A percentile compares a stretch with the other conserved stretches of the same genome.
Conservation (phyloP, 257 asterid genomes). For the Gentiana straminea region DNA sequence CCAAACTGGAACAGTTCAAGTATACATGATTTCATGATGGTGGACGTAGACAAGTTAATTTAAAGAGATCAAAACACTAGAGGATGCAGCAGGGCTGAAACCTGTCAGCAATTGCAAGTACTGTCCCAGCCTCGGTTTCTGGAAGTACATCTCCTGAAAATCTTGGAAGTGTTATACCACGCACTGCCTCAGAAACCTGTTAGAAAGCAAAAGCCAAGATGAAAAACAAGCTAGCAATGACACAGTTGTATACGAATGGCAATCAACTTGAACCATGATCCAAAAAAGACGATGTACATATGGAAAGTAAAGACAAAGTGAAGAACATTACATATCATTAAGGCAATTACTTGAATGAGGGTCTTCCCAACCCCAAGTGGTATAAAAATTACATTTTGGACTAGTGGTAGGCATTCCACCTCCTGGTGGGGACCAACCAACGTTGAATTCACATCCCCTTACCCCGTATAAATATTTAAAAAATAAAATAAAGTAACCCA, state of each 20-base stretch:
- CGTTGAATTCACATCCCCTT: too few relatives aligned
- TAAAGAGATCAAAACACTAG: not conserved
- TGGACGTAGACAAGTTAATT: not conserved
- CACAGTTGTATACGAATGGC: too few relatives aligned
- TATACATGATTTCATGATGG: too few relatives aligned
- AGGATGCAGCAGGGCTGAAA: constrained; percentile 12
- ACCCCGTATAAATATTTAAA: too few relatives aligned
- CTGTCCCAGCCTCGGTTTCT: constrained; percentile 71
- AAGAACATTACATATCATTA: not conserved
- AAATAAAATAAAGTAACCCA: too few relatives aligned
- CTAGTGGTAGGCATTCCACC: too few relatives aligned
- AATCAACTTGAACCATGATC: not conserved
- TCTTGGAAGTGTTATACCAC: constrained; percentile 86
- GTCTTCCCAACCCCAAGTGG: not conserved
- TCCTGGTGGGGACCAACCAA: too few relatives aligned
- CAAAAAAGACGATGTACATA: not conserved
- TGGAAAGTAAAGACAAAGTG: not conserved
- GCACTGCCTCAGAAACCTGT: constrained; percentile 83
- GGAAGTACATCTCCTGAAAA: constrained; percentile 88
- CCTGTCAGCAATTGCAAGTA: constrained; percentile 89
- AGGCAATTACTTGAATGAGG: not conserved
- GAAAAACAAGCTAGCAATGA: not conserved
- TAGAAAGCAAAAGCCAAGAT: constrained; percentile 6
- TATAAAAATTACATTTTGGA: too few relatives aligned
- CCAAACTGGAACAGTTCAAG: too few relatives aligned